Conservation (phyloP, 1,284 basidiomycete genomes). For the Ustilago nuda region DNA sequence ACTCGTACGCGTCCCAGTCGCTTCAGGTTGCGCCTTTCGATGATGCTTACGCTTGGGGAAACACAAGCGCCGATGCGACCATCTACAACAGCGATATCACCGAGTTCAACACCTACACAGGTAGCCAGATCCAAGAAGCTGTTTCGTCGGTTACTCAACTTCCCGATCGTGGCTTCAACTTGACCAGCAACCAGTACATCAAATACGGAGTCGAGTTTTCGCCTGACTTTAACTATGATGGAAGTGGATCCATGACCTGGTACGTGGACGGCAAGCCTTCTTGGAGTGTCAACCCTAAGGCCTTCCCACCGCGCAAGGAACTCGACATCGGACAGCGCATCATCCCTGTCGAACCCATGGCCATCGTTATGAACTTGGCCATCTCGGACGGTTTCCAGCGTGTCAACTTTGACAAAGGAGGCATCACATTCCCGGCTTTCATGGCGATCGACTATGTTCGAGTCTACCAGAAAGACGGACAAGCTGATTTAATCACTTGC, state of each 20-base stretch:
- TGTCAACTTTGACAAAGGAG: conserved; percentile 50
- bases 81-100: conserved; percentile 56
- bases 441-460: conserved; percentile 62
- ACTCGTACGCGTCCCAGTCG: conserved; percentile 65
- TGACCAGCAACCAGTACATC: conserved; percentile 39
- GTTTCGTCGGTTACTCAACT: conserved; percentile 61
- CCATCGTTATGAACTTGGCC: conserved; percentile 64
- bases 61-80: conserved; percentile 38
- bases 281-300: conserved; percentile 58
- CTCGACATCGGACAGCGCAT: conserved; percentile 59
- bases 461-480: conserved; percentile 64
- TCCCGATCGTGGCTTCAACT: conserved; percentile 59
- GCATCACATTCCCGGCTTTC: conserved; percentile 55
- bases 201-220: conserved; percentile 67
- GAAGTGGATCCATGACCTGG: conserved; percentile 62
- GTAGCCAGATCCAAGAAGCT: conserved; percentile 67
- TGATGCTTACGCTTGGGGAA: conserved; percentile 59
- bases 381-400: conserved; percentile 64
- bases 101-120: conserved; percentile 64
- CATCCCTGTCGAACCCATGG: conserved; percentile 66
- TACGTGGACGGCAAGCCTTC: conserved; percentile 65
- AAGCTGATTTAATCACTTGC: conserved; percentile 47
- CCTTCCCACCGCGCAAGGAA: conserved; percentile 35
- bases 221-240: conserved; percentile 61
- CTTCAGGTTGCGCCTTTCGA: conserved; percentile 68